phyloP scores from a whole-genome alignment of 768 basidiomycete genomes.

The Ephemerocybe angulata region DNA sequence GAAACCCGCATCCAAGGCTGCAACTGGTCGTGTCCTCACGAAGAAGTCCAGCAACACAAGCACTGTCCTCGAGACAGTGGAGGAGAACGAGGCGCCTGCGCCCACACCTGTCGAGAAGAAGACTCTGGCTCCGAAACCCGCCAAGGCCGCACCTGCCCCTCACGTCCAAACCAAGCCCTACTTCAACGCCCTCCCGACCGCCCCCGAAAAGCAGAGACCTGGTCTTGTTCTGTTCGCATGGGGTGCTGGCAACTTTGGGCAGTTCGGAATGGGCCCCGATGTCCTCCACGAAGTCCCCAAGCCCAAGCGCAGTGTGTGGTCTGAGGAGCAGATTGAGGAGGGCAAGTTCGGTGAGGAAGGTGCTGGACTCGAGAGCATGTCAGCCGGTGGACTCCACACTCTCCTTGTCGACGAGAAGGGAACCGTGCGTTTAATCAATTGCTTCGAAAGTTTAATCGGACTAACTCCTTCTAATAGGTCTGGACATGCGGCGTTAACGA shows the following conservation, averaged over 20 bases:
- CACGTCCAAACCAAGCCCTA: constrained; percentile 49
- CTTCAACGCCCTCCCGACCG: constrained; percentile 62
- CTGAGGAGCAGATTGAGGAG: constrained; percentile 69
- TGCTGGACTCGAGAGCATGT: constrained; percentile 79
- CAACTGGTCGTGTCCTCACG: not conserved
- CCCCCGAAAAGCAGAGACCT: constrained; percentile 56
- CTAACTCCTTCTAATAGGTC: constrained; percentile 45
- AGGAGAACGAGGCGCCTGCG: not conserved
- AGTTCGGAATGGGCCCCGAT: constrained; percentile 87
- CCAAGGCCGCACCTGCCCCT: constrained; percentile 12
- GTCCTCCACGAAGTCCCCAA: constrained; percentile 66
- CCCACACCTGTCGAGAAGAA: not conserved
- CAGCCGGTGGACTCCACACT: constrained; percentile 85
- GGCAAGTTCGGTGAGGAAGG: constrained; percentile 66
- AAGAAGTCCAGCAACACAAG: not conserved
- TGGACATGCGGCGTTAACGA: constrained; percentile 89
- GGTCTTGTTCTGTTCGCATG: constrained; percentile 76
- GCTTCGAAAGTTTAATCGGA: not conserved
- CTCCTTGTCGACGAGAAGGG: constrained; percentile 88
- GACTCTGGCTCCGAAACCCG: constrained; percentile 17
- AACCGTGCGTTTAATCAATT: constrained; percentile 53
- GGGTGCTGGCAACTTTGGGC: constrained; percentile 93
- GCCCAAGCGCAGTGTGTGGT: constrained; percentile 74
- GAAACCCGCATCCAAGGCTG: constrained; percentile 13
- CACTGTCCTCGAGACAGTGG: constrained; percentile 3